These are phyloP conservation scores for Boletales sp. DNA, from an alignment of 768 basidiomycete genomes.

Conservation along the genomic window DNA sequence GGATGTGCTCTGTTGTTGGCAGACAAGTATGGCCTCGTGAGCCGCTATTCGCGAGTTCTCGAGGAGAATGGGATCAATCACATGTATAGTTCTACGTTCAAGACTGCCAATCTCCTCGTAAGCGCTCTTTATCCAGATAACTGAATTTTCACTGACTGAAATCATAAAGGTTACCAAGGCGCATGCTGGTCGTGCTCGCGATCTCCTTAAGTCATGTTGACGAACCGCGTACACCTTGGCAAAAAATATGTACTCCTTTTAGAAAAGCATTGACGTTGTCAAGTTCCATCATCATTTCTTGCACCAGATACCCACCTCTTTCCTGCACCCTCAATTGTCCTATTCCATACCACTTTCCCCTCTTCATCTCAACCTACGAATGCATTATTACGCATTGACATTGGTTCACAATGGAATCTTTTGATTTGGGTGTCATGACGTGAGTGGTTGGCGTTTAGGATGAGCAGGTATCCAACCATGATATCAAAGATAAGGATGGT, in stretches of 20 bases:
- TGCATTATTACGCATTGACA: slow-evolving; percentile 3
- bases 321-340: not conserved
- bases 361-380: not conserved
- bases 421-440: not conserved
- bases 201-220: slow-evolving; percentile 57
- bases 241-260: not conserved
- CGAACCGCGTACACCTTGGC: not conserved
- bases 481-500: too few species aligned
- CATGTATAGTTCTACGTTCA: slow-evolving; percentile 83
- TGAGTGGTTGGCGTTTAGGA: too few species aligned
- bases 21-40: slow-evolving; percentile 80
- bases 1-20: slow-evolving; percentile 4
- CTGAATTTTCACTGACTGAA: slow-evolving; percentile 1
- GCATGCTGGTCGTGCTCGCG: slow-evolving; percentile 53
- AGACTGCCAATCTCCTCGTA: slow-evolving; percentile 77
- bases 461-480: too few species aligned
- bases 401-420: slow-evolving; percentile 6
- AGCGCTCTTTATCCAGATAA: slow-evolving; percentile 5
- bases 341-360: not conserved
- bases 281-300: slow-evolving; percentile 8
- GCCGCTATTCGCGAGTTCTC: slow-evolving; percentile 69
- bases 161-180: slow-evolving; percentile 50
- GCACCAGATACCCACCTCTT: slow-evolving; percentile 16
- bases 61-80: slow-evolving; percentile 75
- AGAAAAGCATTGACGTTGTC: slow-evolving; percentile 1